Conservation (phyloP, 305 asterid species). For the Ajuga reptans region DNA sequence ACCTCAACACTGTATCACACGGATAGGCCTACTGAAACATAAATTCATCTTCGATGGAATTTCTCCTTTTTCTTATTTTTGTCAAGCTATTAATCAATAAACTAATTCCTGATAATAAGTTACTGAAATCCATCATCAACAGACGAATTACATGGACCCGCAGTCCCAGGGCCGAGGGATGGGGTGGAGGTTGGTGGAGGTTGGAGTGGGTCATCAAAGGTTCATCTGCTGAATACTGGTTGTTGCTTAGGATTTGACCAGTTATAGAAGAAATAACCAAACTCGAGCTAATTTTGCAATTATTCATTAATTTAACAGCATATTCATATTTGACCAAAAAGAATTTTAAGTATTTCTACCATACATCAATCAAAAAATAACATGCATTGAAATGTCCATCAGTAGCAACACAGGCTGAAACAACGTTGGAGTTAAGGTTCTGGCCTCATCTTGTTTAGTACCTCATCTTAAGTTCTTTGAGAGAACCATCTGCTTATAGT, state of each 20-base stretch:
- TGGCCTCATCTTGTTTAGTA: not conserved
- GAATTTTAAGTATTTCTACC: not conserved
- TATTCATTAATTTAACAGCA: not conserved
- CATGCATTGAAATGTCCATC: not conserved
- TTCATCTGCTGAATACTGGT: not conserved
- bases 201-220: not conserved
- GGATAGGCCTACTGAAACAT: not conserved
- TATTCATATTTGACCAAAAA: not conserved
- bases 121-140: not conserved
- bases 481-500: not conserved
- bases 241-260: conserved; percentile 1
- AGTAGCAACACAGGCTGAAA: not conserved
- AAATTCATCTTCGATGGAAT: not conserved
- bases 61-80: not conserved
- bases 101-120: not conserved
- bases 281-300: not conserved
- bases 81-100: not conserved
- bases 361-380: not conserved
- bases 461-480: not conserved
- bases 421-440: not conserved
- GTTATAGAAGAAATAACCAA: not conserved
- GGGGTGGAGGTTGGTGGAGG: not conserved
- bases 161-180: not conserved
- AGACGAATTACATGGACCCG: not conserved
- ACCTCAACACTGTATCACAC: not conserved